Base-by-base conservation (phyloP, 148 eudicot species). In the Polygonum maritimum region DNA sequence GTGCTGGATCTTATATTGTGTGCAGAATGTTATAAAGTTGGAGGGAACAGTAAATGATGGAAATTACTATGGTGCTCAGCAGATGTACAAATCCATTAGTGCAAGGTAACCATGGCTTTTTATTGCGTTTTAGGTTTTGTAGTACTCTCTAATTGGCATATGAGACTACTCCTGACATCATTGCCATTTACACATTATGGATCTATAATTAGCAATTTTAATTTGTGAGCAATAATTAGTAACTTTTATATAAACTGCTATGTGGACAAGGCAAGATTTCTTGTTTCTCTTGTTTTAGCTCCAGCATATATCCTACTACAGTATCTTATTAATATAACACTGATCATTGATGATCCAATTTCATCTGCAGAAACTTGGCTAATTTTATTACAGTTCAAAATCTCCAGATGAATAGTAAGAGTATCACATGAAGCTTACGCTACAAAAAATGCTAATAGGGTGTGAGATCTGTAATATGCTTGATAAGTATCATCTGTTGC, bases 51-150 rank as follows among this genome's bases (percentile, higher is more conserved):
- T 89, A 2, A 82, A 86, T 39, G 90, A 86, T 3, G 93, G 93
- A 41, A 85, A 93, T 71, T 88, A 73, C 78, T 93, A 93, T 82
- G 98, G 96, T 71, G 98, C 98, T 73, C 98, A 95, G 78, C 98
- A 95, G 89, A 90, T 92, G 97, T 95, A 92, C 83, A 95, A 95
- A 80, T 89, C 98, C 71, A 78, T 78, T 62, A 83, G 88, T 74
- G 89, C 93, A 19, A 92, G 98, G 98, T 94, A 31, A 16, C 11
- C 71, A 36, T 16, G 21, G n/a, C 7, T 11, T 40, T 70, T 65
- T 1, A 11, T 13, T 63, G 22, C 1, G 6, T 38, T 69, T 31
- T 40, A 22, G 11, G 41, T 54, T 71, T 54, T 26, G 31, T 26
- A 26, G 31, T 26, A 26, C 1, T 26, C 31, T 26, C 0, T 26